Percentiles rank a stretch among this genome's conserved stretches.
phyloP scores from a whole-genome alignment of 169 alveolate species.

The Plasmodium knowlesi region DNA sequence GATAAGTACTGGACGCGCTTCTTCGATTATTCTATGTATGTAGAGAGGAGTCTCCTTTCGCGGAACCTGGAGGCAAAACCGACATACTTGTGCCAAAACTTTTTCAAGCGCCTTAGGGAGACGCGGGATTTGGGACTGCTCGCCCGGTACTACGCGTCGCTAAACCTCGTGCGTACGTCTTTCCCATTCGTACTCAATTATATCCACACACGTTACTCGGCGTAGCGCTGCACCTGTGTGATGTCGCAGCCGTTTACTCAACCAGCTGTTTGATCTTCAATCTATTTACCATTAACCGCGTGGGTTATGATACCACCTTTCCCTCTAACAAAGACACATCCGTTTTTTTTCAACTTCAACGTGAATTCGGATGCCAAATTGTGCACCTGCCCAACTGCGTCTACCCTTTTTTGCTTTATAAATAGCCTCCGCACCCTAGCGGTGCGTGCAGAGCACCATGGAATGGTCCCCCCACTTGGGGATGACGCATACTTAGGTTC shows the following conservation, averaged over 20 bases:
- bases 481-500: background rate
- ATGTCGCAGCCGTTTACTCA: background rate
- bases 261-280: background rate
- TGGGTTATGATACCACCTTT: background rate
- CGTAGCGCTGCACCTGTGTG: background rate
- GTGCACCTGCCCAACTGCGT: background rate
- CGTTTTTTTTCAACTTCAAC: background rate
- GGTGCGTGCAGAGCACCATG: no score
- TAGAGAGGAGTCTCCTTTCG: conserved; percentile 10
- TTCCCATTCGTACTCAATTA: conserved; percentile 17
- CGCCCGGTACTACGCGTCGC: conserved; percentile 6
- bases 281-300: background rate
- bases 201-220: background rate
- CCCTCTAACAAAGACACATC: background rate
- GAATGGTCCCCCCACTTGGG: background rate
- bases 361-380: background rate
- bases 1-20: conserved; percentile 36
- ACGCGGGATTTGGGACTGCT: background rate
- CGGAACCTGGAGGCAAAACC: background rate
- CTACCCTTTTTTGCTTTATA: background rate
- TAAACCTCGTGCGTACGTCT: background rate
- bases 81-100: conserved; percentile 7
- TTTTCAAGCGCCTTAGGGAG: conserved; percentile 6
- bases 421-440: background rate
- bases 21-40: conserved; percentile 46